These are phyloP conservation scores for Ramaria rubella DNA, from an alignment of 768 basidiomycete species.

Conservation along the genomic window DNA sequence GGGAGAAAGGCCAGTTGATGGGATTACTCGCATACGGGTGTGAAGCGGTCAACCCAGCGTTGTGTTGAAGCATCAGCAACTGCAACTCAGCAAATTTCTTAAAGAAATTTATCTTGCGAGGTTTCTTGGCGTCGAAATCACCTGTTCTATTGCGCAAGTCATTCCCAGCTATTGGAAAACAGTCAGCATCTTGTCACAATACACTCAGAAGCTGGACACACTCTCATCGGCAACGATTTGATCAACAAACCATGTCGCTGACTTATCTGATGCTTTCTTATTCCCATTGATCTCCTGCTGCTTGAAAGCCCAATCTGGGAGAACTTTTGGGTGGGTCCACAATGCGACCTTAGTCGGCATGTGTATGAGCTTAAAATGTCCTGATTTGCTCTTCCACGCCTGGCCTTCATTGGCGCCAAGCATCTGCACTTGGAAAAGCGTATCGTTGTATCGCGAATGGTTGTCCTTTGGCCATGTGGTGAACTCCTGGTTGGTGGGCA, in stretches of 20 bases:
- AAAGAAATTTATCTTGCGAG: slow-evolving; percentile 87
- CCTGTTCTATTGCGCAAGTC: slow-evolving; percentile 49
- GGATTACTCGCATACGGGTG: slow-evolving; percentile 97
- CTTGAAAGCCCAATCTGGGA: slow-evolving; percentile 96
- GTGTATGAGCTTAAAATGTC: slow-evolving; percentile 88
- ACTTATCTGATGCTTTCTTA: slow-evolving; percentile 79
- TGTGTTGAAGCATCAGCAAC: slow-evolving; percentile 94
- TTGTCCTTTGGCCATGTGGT: slow-evolving; percentile 87
- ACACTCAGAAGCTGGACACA: slow-evolving; percentile 36
- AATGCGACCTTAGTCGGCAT: slow-evolving; percentile 84
- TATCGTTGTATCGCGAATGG: slow-evolving; percentile 73
- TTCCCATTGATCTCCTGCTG: slow-evolving; percentile 98
- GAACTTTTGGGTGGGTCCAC: slow-evolving; percentile 81
- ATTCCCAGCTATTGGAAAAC: slow-evolving; percentile 34
- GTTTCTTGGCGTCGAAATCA: slow-evolving; percentile 50
- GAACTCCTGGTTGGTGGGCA: slow-evolving; percentile 98
- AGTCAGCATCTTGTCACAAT: background rate
- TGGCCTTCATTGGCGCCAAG: slow-evolving; percentile 70
- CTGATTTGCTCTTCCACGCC: slow-evolving; percentile 88
- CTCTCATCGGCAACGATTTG: slow-evolving; percentile 69
- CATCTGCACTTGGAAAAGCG: slow-evolving; percentile 74
- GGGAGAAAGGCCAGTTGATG: slow-evolving; percentile 96
- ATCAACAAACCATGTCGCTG: slow-evolving; percentile 85
- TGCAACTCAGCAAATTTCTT: slow-evolving; percentile 92
- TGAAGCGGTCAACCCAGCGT: slow-evolving; percentile 95